Conservation (phyloP, 2,329 filamentous ascomycete species). For the Diplodia intermedia region DNA sequence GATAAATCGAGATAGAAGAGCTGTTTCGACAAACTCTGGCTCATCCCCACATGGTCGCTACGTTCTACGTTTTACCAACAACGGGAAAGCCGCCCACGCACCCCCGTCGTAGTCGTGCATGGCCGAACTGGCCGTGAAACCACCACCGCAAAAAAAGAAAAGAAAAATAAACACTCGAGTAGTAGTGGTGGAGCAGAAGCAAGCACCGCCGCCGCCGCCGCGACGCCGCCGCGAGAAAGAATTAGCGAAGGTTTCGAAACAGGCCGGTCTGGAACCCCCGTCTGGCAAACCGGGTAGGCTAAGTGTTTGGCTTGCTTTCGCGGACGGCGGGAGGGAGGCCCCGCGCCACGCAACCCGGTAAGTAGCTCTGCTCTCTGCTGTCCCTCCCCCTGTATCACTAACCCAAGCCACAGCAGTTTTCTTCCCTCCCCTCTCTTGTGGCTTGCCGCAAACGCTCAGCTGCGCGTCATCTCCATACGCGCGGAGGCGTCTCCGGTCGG, state of each 20-base stretch:
- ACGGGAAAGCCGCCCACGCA: background rate
- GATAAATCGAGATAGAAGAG: background rate
- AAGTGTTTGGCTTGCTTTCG: background rate
- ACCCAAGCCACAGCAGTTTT: background rate
- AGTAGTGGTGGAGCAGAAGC: background rate
- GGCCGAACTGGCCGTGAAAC: background rate
- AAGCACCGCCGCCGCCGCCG: background rate
- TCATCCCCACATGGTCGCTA: conserved; percentile 1
- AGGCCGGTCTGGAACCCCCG: background rate
- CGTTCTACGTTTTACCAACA: conserved; percentile 1
- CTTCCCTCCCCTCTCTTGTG: background rate
- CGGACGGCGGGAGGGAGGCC: background rate
- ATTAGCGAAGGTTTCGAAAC: background rate
- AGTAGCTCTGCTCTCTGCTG: no score
- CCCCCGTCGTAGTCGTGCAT: background rate
- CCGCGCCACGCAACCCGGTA: background rate
- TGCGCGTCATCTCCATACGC: background rate
- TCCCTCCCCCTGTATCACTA: background rate
- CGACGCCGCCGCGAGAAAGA: background rate
- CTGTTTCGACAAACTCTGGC: background rate
- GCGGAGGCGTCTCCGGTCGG: background rate
- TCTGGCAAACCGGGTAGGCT: background rate
- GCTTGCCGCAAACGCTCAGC: background rate
- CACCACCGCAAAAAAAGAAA: background rate
- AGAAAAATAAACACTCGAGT: background rate